Evolutionary conservation across 2,329 filamentous ascomycete genomes (phyloP).

Genomic region (Zopfia rhizophila): DNA sequence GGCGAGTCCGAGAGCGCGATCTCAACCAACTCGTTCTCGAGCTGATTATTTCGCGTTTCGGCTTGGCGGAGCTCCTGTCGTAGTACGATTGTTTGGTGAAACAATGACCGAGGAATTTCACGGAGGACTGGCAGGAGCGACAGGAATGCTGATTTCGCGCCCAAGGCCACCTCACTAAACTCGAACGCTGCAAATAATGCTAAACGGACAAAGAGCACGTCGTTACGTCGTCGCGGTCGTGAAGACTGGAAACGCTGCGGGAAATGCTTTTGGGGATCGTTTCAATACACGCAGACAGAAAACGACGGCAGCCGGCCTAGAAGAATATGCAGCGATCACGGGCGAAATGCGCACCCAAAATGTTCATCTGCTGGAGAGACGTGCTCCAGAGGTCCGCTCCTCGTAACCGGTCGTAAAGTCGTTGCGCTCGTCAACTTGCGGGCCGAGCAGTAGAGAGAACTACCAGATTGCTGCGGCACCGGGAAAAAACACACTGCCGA

Average conservation of each 20-base stretch:
- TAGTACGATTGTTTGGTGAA: constrained; percentile 33
- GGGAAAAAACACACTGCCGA: constrained; percentile 37
- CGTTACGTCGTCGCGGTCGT: constrained; percentile 55
- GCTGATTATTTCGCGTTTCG: constrained; percentile 24
- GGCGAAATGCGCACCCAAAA: constrained; percentile 19
- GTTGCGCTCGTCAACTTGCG: constrained; percentile 42
- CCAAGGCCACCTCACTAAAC: constrained; percentile 27
- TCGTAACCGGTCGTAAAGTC: constrained; percentile 39
- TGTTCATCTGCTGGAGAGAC: constrained; percentile 34
- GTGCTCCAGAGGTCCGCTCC: constrained; percentile 18
- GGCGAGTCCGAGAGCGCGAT: constrained; percentile 15
- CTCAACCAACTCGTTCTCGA: constrained; percentile 12
- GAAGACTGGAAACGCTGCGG: constrained; percentile 36
- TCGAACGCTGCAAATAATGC: constrained; percentile 54
- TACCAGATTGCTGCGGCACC: constrained; percentile 33
- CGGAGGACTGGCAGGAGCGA: constrained; percentile 4
- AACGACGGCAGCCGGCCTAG: constrained; percentile 37
- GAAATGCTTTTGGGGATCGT: constrained; percentile 44
- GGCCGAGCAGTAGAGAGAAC: constrained; percentile 44
- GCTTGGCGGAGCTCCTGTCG: constrained; percentile 25
- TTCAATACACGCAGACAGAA: constrained; percentile 45
- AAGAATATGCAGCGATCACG: constrained; percentile 36
- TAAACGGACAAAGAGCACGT: constrained; percentile 50
- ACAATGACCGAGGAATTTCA: constrained; percentile 32
- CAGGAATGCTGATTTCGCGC: constrained; percentile 27